These are phyloP conservation scores for Colletotrichum tanaceti DNA, from an alignment of 2,329 filamentous ascomycete genomes.

Conservation along the genomic window DNA sequence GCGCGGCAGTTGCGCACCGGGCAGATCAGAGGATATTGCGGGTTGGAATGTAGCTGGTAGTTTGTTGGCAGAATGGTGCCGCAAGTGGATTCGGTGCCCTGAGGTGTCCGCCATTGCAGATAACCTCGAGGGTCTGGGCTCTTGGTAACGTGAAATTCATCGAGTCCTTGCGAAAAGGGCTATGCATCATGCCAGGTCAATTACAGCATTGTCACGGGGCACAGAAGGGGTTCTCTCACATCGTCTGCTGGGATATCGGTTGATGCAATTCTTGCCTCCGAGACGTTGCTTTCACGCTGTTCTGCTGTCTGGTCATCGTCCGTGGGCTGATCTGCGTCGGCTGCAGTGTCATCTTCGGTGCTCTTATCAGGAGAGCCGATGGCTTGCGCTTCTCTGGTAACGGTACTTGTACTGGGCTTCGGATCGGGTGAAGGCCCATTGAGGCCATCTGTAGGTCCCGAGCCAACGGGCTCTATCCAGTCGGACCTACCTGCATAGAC, in stretches of 20 bases:
- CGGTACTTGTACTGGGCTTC: neutral
- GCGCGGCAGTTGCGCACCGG: slow-evolving; percentile 53
- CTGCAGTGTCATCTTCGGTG: slow-evolving; percentile 31
- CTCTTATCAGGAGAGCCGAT: slow-evolving; percentile 13
- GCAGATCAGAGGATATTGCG: slow-evolving; percentile 48
- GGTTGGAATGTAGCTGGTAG: slow-evolving; percentile 47
- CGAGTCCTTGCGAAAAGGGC: neutral
- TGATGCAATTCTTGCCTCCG: neutral
- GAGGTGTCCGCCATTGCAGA: neutral
- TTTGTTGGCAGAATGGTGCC: slow-evolving; percentile 50
- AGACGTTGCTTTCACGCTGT: slow-evolving; percentile 2
- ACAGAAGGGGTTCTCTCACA: neutral
- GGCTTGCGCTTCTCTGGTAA: neutral
- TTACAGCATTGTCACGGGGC: neutral
- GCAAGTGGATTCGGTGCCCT: slow-evolving; percentile 12
- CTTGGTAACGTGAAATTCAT: neutral
- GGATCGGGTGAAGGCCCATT: neutral
- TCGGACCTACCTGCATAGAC: neutral
- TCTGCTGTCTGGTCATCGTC: slow-evolving; percentile 21
- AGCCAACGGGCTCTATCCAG: neutral
- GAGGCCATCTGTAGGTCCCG: neutral
- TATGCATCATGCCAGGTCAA: neutral
- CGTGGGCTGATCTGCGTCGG: slow-evolving; percentile 42
- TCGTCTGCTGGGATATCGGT: neutral
- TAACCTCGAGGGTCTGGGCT: slow-evolving; percentile 11